phyloP scores from a whole-genome alignment of 2,329 filamentous ascomycete species.

The Escovopsis sp. region DNA sequence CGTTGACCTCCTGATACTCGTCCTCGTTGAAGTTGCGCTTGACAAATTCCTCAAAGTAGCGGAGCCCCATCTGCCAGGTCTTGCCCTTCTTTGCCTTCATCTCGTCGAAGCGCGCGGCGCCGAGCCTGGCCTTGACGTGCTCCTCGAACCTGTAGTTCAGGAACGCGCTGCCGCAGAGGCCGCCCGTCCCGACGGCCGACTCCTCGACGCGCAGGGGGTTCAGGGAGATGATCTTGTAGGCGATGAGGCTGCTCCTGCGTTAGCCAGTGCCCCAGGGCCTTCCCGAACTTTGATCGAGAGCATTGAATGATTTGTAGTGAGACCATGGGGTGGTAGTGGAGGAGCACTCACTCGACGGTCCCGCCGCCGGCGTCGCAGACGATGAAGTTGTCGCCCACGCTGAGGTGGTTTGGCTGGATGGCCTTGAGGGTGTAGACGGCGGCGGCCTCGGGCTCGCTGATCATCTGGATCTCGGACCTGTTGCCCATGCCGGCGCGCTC shows the following conservation, averaged over 20 bases:
- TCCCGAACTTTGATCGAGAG: too few species aligned
- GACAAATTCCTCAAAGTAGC: slow-evolving; percentile 73
- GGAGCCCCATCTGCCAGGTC: slow-evolving; percentile 65
- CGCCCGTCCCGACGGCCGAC: slow-evolving; percentile 65
- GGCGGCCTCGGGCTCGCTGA: slow-evolving; percentile 67
- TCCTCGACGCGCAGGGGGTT: slow-evolving; percentile 61
- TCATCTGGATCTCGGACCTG: slow-evolving; percentile 57
- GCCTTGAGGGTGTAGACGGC: slow-evolving; percentile 69
- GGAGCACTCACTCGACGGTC: slow-evolving; percentile 42
- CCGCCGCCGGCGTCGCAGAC: slow-evolving; percentile 50
- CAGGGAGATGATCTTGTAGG: slow-evolving; percentile 64
- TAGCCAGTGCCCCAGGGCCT: not conserved
- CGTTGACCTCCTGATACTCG: slow-evolving; percentile 61
- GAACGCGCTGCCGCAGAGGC: slow-evolving; percentile 64
- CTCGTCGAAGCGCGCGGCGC: slow-evolving; percentile 50
- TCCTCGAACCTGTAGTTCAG: slow-evolving; percentile 72
- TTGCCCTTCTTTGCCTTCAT: slow-evolving; percentile 68
- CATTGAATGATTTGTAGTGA: too few species aligned
- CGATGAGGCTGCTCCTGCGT: slow-evolving; percentile 40
- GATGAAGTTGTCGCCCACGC: slow-evolving; percentile 50
- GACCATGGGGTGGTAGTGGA: too few species aligned
- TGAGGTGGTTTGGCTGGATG: slow-evolving; percentile 60
- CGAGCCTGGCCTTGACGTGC: slow-evolving; percentile 54
- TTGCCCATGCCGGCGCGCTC: slow-evolving; percentile 66
- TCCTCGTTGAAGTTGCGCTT: slow-evolving; percentile 74